These are phyloP conservation scores for Glycine latifolia DNA, from an alignment of 306 rosid species.

Conservation along the genomic window DNA sequence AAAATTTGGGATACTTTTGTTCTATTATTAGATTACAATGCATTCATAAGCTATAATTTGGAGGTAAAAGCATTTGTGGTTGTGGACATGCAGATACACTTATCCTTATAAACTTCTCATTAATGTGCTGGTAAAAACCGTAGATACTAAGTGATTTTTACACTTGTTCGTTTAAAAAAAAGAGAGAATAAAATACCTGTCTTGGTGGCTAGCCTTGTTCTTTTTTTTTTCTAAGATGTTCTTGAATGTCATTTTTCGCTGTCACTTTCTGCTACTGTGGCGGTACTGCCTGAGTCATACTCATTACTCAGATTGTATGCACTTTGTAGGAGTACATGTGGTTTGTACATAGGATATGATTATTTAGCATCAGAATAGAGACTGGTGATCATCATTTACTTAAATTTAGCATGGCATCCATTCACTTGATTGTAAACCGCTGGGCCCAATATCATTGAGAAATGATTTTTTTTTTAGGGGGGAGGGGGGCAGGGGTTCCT, in stretches of 20 bases:
- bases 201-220: neutral
- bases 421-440: neutral
- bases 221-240: constrained; percentile 30
- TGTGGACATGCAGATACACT: too few species aligned
- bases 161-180: neutral
- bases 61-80: too few species aligned
- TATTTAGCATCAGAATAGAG: constrained; percentile 31
- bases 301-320: neutral
- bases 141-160: too few species aligned
- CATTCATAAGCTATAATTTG: too few species aligned
- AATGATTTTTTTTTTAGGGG: too few species aligned
- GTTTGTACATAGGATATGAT: constrained; percentile 21
- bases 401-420: constrained; percentile 10
- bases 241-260: constrained; percentile 31
- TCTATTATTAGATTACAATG: too few species aligned
- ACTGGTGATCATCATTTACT: constrained; percentile 29
- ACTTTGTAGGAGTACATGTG: constrained; percentile 3
- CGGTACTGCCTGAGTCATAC: neutral
- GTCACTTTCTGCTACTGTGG: constrained; percentile 16
- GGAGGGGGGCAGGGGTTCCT: too few species aligned
- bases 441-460: neutral
- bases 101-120: too few species aligned
- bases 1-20: too few species aligned
- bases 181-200: constrained; percentile 17
- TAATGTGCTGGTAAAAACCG: too few species aligned